phyloP scores from a whole-genome alignment of 2,329 filamentous ascomycete species.

The Colletotrichum sp. region DNA sequence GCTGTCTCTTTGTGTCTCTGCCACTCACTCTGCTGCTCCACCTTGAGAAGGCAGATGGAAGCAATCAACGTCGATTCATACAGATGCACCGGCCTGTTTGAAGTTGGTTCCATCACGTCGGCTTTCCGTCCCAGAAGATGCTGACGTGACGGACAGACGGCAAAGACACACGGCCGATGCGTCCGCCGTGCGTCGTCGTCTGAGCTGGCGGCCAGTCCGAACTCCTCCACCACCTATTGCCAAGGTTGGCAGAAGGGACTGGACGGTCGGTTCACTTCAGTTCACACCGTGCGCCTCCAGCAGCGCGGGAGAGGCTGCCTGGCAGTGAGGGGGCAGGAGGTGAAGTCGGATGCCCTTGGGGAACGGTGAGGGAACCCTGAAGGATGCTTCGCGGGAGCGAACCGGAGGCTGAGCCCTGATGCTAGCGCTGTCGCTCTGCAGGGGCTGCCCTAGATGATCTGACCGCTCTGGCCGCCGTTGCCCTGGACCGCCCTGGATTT shows the following conservation, averaged over 20 bases:
- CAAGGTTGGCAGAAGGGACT: neutral
- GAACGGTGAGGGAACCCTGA: neutral
- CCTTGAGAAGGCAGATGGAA: neutral
- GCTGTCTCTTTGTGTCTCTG: neutral
- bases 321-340: neutral
- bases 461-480: neutral
- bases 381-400: neutral
- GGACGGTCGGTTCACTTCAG: neutral
- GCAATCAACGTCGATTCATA: neutral
- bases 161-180: neutral
- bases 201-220: conserved; percentile 15
- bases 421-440: neutral
- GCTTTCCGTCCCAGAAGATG: neutral
- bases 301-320: neutral
- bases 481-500: neutral
- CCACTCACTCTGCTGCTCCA: neutral
- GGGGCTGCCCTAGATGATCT: neutral
- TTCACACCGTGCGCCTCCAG: neutral
- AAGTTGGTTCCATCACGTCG: neutral
- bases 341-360: neutral
- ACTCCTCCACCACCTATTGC: neutral
- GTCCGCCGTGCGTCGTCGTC: neutral
- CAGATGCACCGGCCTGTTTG: neutral
- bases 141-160: neutral
- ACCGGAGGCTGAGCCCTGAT: neutral